Percentiles rank a stretch among this genome's conserved stretches.
These are phyloP conservation scores for Fusarium verrucosum DNA, from an alignment of 2,329 filamentous ascomycete genomes.

Conservation along the genomic window DNA sequence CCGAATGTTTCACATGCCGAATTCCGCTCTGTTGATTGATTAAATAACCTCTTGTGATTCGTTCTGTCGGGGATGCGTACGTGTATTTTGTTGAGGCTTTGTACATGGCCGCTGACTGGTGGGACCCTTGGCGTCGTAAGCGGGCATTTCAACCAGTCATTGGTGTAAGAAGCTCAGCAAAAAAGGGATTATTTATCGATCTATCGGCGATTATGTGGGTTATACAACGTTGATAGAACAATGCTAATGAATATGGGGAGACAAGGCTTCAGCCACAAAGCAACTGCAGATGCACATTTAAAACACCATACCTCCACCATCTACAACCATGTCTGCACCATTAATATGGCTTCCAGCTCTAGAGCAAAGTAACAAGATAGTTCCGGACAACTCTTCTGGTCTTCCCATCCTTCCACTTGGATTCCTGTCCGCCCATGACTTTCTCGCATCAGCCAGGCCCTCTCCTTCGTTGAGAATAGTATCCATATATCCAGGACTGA, in stretches of 20 bases:
- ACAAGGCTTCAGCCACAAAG: too few relatives aligned
- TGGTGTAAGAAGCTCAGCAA: too few relatives aligned
- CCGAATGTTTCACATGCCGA: conserved; percentile 15
- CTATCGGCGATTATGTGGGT: not conserved
- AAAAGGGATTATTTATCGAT: not conserved
- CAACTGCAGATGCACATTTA: too few relatives aligned
- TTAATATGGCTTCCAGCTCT: conserved; percentile 71
- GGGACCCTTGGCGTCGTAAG: not conserved
- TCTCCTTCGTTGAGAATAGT: conserved; percentile 75
- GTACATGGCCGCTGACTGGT: not conserved
- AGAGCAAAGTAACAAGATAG: conserved; percentile 66
- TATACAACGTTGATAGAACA: too few relatives aligned
- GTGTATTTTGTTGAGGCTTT: not conserved
- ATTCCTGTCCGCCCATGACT: conserved; percentile 66
- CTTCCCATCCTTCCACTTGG: conserved; percentile 72
- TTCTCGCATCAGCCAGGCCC: conserved; percentile 51
- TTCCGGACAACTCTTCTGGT: conserved; percentile 68
- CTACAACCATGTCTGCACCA: conserved; percentile 70
- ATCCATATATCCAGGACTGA: conserved; percentile 80
- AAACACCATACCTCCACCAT: conserved; percentile 56
- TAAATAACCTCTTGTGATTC: too few relatives aligned
- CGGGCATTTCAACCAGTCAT: too few relatives aligned
- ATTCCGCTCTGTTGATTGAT: too few relatives aligned
- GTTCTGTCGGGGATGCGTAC: not conserved
- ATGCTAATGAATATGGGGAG: too few relatives aligned